Base-by-base conservation (phyloP, 768 basidiomycete species). In the Trametes maxima region DNA sequence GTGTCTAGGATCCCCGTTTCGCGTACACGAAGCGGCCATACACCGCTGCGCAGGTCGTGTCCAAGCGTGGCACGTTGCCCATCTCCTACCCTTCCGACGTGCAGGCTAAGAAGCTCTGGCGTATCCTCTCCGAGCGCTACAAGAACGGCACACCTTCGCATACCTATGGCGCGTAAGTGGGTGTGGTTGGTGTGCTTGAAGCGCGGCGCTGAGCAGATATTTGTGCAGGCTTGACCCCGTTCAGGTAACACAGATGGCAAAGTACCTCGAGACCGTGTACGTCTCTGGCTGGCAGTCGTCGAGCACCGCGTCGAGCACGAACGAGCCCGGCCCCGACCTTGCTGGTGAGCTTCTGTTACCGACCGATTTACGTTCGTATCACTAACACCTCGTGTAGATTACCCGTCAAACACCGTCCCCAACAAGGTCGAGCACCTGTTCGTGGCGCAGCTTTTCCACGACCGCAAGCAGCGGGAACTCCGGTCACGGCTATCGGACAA, bases 371-470 rank as follows among this genome's bases (percentile, higher is more conserved):
- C 10, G 1, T 37, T 52, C 56, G 12, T 21, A 14, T 8, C 21
- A 46, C 45, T 46, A 11, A 46, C 21, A 21, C 57, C 36, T 17
- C 7, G 19, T 19, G 6, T 59, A 94, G 95, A 98, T 75, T 98
- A 98, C 77, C 97, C 97, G 1, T 96, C 92, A 51, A 98, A 98
- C 80, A 98, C 97, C 21, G 96, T 98, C 0, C 97, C 97, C 2
- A 94, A 93, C 82, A 98, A 98, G 81, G 97, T 98, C 64, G 94
- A 98, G 74, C 97, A 98, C 65, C 82, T 98, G 54, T 98, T 98
- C 85, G 85, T 90, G 82, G 96, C 97, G 0, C 97, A 98, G 73
- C 87, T 98, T 44, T 98, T 98, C 87, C 97, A 99, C 74, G 97
- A 99, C 78, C 89, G 96, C 65, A 98, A 97, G 76, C 96, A 98